Base-by-base conservation (phyloP, 176 grass and related monocot species). In the Carex littledalei region DNA sequence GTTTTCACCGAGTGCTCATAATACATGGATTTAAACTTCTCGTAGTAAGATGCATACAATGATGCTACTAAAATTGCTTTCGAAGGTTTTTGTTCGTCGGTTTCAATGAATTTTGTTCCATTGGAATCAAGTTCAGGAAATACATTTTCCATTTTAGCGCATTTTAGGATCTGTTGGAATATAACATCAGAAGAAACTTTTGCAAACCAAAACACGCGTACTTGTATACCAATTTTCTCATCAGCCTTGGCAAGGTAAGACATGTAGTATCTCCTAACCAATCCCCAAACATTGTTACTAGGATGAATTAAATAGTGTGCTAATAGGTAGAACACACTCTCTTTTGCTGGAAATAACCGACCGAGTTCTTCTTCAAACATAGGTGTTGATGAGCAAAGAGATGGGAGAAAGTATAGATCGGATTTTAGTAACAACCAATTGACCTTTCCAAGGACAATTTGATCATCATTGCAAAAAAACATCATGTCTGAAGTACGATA, bases 401-500 rank as follows among this genome's bases (percentile, higher is more conserved):
- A 86, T 35, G 88, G 86, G 20, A 81, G 41, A 47, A 92, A 92
- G 86, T 94, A 94, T 59, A 85, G 80, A 75, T 92, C 29, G 50
- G 92, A 92, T 22, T 85, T 88, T 67, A 94, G 67, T 1, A 94
- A 4, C 37, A 94, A 63, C 92, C 92, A 94, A 75, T 91, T 91
- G 6, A 92, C 72, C 56, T 90, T 88, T 11, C 34, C 52, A 43
- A 92, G 81, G 26, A 87, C 84, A 24, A 57, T 24, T 73, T 94
- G 90, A 47, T 94, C 88, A 63, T 85, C 88, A 77, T 94, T 90
- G 63, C 90, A 90, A 85, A 88, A 93, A 85, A 93, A 93, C 2
- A 49, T 11, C 47, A 49, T 49, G 47, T 49, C 47, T 49, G 8
- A 49, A 10, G 8, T 10, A 49, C 8, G 8, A 49, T 11, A 49